A percentile compares a stretch with the other conserved stretches of the same genome.
phyloP scores from a whole-genome alignment of 2,329 filamentous ascomycete species.

The Daldinia eschscholtzii region DNA sequence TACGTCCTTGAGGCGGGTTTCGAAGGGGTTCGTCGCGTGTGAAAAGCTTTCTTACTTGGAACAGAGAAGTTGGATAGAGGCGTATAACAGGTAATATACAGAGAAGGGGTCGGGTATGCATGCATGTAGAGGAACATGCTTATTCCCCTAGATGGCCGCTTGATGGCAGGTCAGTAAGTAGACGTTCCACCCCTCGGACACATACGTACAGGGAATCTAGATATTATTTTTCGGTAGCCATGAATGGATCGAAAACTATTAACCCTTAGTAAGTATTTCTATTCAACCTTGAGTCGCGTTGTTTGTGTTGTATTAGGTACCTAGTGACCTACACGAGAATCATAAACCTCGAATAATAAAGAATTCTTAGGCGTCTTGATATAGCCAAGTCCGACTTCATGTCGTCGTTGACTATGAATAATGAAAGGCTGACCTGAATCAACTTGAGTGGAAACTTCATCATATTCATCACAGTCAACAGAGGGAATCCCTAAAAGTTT shows the following conservation, averaged over 20 bases:
- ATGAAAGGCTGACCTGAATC: too few species aligned
- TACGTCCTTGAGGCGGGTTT: neutral
- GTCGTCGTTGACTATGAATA: too few species aligned
- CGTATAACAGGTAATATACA: neutral
- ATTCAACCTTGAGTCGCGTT: too few species aligned
- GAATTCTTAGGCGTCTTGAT: too few species aligned
- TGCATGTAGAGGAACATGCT: neutral
- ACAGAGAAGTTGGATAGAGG: neutral
- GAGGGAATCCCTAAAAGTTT: neutral
- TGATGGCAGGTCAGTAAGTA: conserved; percentile 1
- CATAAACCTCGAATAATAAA: too few species aligned
- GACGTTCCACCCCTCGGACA: neutral
- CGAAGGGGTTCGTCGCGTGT: neutral
- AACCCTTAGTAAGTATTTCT: neutral
- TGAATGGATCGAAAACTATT: neutral
- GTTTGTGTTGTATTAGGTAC: too few species aligned
- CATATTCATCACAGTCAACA: neutral
- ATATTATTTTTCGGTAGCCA: neutral
- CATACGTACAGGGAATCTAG: neutral
- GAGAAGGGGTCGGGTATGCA: neutral
- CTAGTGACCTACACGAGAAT: too few species aligned
- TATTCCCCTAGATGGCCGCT: neutral
- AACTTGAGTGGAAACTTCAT: too few species aligned
- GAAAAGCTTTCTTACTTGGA: neutral
- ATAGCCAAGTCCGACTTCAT: too few species aligned